Conservation (phyloP, 148 eudicot genomes). For the Chenopodium formosanum region DNA sequence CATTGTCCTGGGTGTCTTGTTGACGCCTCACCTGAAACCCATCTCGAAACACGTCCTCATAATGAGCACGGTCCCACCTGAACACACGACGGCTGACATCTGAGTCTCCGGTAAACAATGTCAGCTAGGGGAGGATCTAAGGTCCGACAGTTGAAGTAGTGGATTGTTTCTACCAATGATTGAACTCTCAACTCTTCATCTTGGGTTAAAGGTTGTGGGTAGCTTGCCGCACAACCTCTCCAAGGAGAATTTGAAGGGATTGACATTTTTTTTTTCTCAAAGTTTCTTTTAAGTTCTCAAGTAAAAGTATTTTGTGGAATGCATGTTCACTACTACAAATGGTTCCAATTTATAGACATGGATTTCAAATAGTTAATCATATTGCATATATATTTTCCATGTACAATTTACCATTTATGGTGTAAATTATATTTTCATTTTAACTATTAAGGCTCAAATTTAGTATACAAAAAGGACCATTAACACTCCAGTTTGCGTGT, state of each 20-base stretch:
- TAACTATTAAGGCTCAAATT: too few relatives aligned
- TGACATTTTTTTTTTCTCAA: background rate
- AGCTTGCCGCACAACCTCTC: constrained; percentile 15
- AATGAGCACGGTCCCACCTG: constrained; percentile 5
- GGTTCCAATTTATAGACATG: too few relatives aligned
- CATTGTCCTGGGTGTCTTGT: constrained; percentile 4
- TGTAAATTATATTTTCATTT: too few relatives aligned
- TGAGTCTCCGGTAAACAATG: constrained; percentile 9
- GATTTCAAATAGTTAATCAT: too few relatives aligned
- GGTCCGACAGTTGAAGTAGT: background rate
- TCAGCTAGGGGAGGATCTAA: constrained; percentile 1
- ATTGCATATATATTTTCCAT: too few relatives aligned
- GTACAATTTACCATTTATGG: too few relatives aligned
- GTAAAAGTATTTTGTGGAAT: too few relatives aligned
- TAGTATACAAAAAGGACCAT: too few relatives aligned
- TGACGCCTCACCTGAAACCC: constrained; percentile 19
- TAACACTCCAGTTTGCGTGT: too few relatives aligned
- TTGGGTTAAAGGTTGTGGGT: constrained; percentile 3
- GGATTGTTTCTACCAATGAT: background rate
- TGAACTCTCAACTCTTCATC: background rate
- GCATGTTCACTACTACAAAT: too few relatives aligned
- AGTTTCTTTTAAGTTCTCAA: too few relatives aligned
- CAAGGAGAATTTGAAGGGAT: constrained; percentile 10
- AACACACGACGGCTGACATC: constrained; percentile 20
- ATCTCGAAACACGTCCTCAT: background rate